Percentiles rank a stretch among this genome's conserved stretches.
Evolutionary conservation across 306 rosid species (phyloP).

Genomic region (Pyrus pyrifolia): DNA sequence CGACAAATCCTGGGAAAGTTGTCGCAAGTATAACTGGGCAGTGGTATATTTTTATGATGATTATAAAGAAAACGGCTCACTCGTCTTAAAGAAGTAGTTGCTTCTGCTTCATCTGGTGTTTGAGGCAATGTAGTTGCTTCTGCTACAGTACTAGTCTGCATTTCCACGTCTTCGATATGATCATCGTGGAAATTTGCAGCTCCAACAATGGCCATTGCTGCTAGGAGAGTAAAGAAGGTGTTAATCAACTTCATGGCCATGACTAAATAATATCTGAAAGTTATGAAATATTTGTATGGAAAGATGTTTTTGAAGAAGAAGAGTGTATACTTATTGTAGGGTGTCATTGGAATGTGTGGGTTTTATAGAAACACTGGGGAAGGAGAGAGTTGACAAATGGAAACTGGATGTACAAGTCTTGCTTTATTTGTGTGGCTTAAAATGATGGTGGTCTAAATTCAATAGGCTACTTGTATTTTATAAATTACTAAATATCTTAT

Average conservation of each 20-base stretch:
- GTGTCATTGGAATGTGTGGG: background rate
- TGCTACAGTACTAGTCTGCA: background rate
- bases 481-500: constrained; percentile 13
- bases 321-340: too few species aligned
- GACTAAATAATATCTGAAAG: background rate
- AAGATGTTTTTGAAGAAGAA: too few species aligned
- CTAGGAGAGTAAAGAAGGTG: background rate
- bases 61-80: constrained; percentile 11
- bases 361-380: constrained; percentile 1
- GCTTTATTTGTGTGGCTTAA: constrained; percentile 13
- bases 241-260: constrained; percentile 8
- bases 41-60: background rate
- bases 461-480: constrained; percentile 3
- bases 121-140: background rate
- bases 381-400: constrained; percentile 9
- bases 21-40: constrained; percentile 17
- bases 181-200: background rate
- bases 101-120: background rate
- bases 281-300: too few species aligned
- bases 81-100: constrained; percentile 2
- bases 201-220: background rate
- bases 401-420: constrained; percentile 12
- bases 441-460: constrained; percentile 14
- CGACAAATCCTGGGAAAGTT: constrained; percentile 35
- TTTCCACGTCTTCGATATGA: background rate